Conservation (phyloP, 2,329 filamentous ascomycete species). For the Trichoderma sp. region DNA sequence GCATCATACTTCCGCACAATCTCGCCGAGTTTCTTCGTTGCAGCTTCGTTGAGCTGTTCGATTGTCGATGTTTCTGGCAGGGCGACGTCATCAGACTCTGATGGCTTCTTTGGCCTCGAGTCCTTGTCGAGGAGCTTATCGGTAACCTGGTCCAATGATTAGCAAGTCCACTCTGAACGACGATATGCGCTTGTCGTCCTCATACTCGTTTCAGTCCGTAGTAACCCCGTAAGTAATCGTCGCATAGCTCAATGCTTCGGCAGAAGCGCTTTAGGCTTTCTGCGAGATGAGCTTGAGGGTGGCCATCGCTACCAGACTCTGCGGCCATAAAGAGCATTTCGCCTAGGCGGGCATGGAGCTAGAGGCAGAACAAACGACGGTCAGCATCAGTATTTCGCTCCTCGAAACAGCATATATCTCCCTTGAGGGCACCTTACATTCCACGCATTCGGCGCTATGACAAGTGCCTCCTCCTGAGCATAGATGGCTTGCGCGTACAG, state of each 20-base stretch:
- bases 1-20: constrained; percentile 68
- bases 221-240: constrained; percentile 87
- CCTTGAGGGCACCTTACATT: constrained; percentile 64
- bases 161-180: background rate
- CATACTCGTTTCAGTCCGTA: constrained; percentile 84
- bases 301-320: constrained; percentile 46
- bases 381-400: constrained; percentile 21
- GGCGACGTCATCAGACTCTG: constrained; percentile 53
- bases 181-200: background rate
- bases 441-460: constrained; percentile 90
- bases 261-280: constrained; percentile 84
- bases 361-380: constrained; percentile 34
- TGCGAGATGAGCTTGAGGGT: constrained; percentile 58
- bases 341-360: constrained; percentile 85
- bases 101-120: constrained; percentile 49
- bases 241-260: constrained; percentile 89
- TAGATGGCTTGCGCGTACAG: constrained; percentile 82
- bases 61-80: constrained; percentile 62
- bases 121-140: constrained; percentile 52
- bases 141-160: constrained; percentile 46
- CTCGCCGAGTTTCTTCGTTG: constrained; percentile 74
- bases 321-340: constrained; percentile 78
- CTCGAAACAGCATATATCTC: background rate
- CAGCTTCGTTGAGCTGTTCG: constrained; percentile 69
- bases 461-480: constrained; percentile 84